Conservation (phyloP, 208 protist species). For the Crithidia mellificae region DNA sequence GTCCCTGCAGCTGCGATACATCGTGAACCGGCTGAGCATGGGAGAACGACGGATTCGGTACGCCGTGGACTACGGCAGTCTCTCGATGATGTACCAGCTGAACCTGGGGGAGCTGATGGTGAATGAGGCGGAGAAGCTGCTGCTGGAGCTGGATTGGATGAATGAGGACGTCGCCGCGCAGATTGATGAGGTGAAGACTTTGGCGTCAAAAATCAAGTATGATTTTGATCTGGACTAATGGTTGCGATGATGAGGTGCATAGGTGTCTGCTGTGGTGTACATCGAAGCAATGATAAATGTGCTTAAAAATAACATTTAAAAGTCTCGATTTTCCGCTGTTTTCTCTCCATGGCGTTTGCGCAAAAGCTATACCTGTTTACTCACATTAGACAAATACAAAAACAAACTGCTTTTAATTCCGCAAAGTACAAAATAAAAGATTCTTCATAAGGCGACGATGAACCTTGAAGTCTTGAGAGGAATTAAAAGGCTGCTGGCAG, state of each 20-base stretch:
- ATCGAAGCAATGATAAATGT: too few relatives aligned
- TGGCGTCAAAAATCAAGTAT: slow-evolving; percentile 62
- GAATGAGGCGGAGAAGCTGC: slow-evolving; percentile 64
- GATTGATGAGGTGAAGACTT: slow-evolving; percentile 55
- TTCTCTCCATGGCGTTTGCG: too few relatives aligned
- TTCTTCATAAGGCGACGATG: too few relatives aligned
- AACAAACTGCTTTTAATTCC: too few relatives aligned
- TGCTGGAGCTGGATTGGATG: slow-evolving; percentile 75
- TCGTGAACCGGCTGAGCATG: slow-evolving; percentile 73
- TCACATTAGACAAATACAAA: too few relatives aligned
- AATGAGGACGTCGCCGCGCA: slow-evolving; percentile 56
- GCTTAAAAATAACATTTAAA: too few relatives aligned
- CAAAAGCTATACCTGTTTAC: too few relatives aligned
- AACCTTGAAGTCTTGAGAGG: too few relatives aligned
- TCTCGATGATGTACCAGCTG: slow-evolving; percentile 87
- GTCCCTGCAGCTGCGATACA: slow-evolving; percentile 62
- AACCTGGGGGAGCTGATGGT: slow-evolving; percentile 83
- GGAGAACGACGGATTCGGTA: slow-evolving; percentile 79
- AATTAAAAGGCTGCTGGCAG: too few relatives aligned
- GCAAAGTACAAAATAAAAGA: too few relatives aligned
- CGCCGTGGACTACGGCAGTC: slow-evolving; percentile 75
- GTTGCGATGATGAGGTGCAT: not conserved
- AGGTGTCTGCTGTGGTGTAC: not conserved
- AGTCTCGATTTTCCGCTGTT: too few relatives aligned
- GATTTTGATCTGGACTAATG: slow-evolving; percentile 81